Conservation (phyloP, 139 green algal species). For the Coccomyxa sp. region DNA sequence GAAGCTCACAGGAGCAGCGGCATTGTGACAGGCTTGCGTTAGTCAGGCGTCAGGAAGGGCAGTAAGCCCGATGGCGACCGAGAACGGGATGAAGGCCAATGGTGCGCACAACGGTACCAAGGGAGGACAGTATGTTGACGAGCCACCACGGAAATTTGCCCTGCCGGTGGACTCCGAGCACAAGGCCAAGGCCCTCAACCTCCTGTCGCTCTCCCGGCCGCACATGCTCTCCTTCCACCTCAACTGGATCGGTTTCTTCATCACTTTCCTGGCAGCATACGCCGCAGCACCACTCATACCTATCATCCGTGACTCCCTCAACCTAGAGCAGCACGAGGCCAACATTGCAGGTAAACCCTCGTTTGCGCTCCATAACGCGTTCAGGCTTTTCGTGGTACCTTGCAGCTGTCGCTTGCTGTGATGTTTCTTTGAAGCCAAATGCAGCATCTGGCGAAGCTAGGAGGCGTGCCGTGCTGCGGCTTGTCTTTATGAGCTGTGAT, state of each 20-base stretch:
- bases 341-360: conserved; percentile 5
- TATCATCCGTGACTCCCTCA: conserved; percentile 13
- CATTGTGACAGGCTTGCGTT: too few relatives aligned
- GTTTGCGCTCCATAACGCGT: too few relatives aligned
- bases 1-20: too few relatives aligned
- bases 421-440: too few relatives aligned
- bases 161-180: conserved; percentile 68
- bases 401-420: too few relatives aligned
- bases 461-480: too few relatives aligned
- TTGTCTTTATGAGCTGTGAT: too few relatives aligned
- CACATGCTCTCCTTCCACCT: conserved; percentile 76
- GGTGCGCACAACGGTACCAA: background rate
- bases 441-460: too few relatives aligned
- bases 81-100: too few relatives aligned
- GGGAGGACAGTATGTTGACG: background rate
- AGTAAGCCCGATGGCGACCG: too few relatives aligned
- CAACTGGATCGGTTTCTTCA: conserved; percentile 40
- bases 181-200: conserved; percentile 58
- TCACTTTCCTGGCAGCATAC: conserved; percentile 18
- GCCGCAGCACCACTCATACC: conserved; percentile 17
- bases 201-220: conserved; percentile 39
- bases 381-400: too few relatives aligned
- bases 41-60: background rate
- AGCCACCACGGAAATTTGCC: conserved; percentile 19
- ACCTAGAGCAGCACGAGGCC: background rate